Base-by-base conservation (phyloP, 2,329 filamentous ascomycete genomes). In the Colletotrichum tanaceti region DNA sequence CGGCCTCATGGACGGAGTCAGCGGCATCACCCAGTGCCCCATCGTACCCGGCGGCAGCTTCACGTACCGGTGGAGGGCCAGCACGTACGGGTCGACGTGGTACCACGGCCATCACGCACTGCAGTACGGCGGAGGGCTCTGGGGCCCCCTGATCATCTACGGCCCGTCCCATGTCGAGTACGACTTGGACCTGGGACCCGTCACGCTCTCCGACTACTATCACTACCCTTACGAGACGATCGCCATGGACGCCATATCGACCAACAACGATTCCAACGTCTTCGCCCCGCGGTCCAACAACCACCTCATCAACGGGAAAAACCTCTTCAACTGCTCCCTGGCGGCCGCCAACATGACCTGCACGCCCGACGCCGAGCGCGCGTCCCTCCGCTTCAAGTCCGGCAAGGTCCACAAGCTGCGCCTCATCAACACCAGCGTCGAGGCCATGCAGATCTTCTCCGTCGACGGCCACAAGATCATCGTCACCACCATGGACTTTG, bases 121-220 rank as follows among this genome's bases (percentile, higher is more conserved):
- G 0, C 80, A 83, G 68, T 75, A 79, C 1, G 82, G 79, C 72
- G 84, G 90, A 62, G 89, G 89, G 0, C 77, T 90, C 0, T 80
- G 85, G 32, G 89, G 89, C 0, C 84, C 83, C 0, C 83, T 91
- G 16, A 77, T 90, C 7, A 86, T 90, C 68, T 82, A 89, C 68
- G 85, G 86, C 0, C 87, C 87, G 1, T 79, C 79, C 0, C 81
- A 82, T 28, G 79, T 79, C 24, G 80, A 86, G 69, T 88, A 88
- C 73, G 87, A 90, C 63, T 79, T 84, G 58, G 88, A 91, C 73
- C 77, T 89, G 0, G 88, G 88, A 13, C 79, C 84, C 0, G 70
- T 89, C 5, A 87, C 85, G 0, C 73, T 89, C 38, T 86, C 85
- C 4, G 87, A 89, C 72, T 89, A 87, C 85, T 89, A 89, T 73